Base-by-base conservation (phyloP, 2,329 filamentous ascomycete genomes). In the Phoma herbarum region DNA sequence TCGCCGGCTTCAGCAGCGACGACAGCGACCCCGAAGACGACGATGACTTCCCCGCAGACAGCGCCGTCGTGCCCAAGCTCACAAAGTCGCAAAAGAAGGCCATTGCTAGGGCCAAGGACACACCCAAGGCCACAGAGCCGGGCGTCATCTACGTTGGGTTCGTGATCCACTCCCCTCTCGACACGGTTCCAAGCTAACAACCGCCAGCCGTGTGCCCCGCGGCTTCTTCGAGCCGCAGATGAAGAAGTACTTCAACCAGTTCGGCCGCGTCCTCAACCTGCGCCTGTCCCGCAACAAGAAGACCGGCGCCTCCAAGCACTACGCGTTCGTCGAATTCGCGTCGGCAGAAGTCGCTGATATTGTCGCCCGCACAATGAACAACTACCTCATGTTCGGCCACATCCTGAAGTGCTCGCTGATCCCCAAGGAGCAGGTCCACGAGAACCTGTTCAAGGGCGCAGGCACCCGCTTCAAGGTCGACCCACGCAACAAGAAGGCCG, bases 181-280 rank as follows among this genome's bases (percentile, higher is more conserved):
- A 4, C n/a, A 28, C 25, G 48, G 14, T n/a, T 10, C 9, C 22
- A 4, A 35, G 46, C 51, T 55, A 45, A 64, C 61, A 54, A 48
- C 29, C 20, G 39, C n/a, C 29, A 85, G 85, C 54, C 92, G 93
- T 65, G 89, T 97, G 60, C 93, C 93, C 37, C 92, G 95, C 80
- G 91, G 95, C 80, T 99, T 99, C 86, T 98, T 94, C 84, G 95
- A 99, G 81, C 87, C 93, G 72, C 90, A 98, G 80, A 96, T 99
- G 90, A 88, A 87, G 69, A 88, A 89, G 65, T 99, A 98, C 83
- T 96, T 98, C 75, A 86, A 88, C 53, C 95, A 99, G 78, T 99
- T 99, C 68, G 95, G 95, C 67, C 83, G 86, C 14, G 92, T 99
- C 70, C 86, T 83, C 51, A 88, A 83, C 55, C 84, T 97, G 57